phyloP scores from a whole-genome alignment of 495 filamentous ascomycete species.

The Margaritispora aquatica region DNA sequence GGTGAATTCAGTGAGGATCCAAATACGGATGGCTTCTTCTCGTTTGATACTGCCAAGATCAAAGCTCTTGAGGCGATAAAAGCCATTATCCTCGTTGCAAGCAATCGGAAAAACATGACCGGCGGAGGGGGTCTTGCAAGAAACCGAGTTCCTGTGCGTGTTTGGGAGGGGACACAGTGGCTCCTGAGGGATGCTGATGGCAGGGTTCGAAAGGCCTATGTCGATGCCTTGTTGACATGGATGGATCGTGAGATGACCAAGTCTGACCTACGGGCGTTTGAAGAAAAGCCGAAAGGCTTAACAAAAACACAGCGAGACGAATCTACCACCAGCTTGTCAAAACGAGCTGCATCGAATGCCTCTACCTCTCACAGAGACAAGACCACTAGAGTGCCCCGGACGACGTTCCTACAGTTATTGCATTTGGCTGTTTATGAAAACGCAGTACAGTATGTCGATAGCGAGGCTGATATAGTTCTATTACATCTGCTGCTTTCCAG shows the following conservation, averaged over 20 bases:
- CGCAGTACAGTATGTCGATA: conserved; percentile 62
- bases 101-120: conserved; percentile 52
- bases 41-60: conserved; percentile 64
- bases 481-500: conserved; percentile 68
- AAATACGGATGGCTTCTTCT: conserved; percentile 61
- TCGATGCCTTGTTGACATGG: conserved; percentile 77
- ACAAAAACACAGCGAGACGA: conserved; percentile 21
- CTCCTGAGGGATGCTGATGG: conserved; percentile 71
- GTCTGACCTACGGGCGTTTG: conserved; percentile 54
- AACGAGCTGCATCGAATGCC: conserved; percentile 63
- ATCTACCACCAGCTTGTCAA: conserved; percentile 36
- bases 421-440: conserved; percentile 85
- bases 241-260: conserved; percentile 69
- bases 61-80: conserved; percentile 76
- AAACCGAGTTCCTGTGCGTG: conserved; percentile 64
- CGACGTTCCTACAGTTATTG: conserved; percentile 73
- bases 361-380: conserved; percentile 59
- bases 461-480: conserved; percentile 64
- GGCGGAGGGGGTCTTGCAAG: conserved; percentile 58
- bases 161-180: conserved; percentile 92
- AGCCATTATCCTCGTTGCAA: conserved; percentile 72
- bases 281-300: conserved; percentile 41
- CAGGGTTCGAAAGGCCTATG: conserved; percentile 74
- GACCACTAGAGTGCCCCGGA: conserved; percentile 45
- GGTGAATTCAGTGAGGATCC: conserved; percentile 20